Evolutionary conservation across 208 protist genomes (phyloP).

Genomic region (Acanthamoeba healyi): DNA sequence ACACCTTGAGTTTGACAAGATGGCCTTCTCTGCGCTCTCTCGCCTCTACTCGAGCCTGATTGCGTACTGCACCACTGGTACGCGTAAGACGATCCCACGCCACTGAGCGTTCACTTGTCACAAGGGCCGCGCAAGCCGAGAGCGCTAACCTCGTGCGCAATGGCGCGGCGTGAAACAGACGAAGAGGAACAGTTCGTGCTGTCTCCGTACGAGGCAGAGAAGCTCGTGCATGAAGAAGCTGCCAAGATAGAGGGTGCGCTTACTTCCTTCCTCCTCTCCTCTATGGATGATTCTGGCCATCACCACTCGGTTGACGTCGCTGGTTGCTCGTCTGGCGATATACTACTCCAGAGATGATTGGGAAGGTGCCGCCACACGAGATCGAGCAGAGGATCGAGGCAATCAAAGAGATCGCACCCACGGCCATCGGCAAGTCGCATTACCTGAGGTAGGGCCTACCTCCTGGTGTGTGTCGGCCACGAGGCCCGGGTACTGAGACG

Average conservation of each 20-base stretch:
- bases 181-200: conserved; percentile 20
- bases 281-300: not conserved
- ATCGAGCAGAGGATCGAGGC: conserved; percentile 22
- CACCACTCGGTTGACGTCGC: no score
- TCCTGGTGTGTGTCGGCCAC: not conserved
- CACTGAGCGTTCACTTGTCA: not conserved
- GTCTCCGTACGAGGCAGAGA: conserved; percentile 1
- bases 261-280: not conserved
- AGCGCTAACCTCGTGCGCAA: not conserved
- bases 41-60: conserved; percentile 48
- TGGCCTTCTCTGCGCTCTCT: conserved; percentile 50
- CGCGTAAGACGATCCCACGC: not conserved
- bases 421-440: conserved; percentile 27
- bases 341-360: not conserved
- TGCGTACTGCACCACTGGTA: conserved; percentile 17
- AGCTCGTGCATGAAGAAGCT: conserved; percentile 42
- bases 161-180: not conserved
- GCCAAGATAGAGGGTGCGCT: not conserved
- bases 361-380: conserved; percentile 22
- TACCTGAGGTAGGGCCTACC: not conserved
- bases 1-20: conserved; percentile 41
- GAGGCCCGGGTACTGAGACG: no score
- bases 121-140: not conserved
- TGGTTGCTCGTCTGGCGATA: not conserved
- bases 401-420: conserved; percentile 40